phyloP scores from a whole-genome alignment of 768 basidiomycete genomes.

The Suillus brevipes region DNA sequence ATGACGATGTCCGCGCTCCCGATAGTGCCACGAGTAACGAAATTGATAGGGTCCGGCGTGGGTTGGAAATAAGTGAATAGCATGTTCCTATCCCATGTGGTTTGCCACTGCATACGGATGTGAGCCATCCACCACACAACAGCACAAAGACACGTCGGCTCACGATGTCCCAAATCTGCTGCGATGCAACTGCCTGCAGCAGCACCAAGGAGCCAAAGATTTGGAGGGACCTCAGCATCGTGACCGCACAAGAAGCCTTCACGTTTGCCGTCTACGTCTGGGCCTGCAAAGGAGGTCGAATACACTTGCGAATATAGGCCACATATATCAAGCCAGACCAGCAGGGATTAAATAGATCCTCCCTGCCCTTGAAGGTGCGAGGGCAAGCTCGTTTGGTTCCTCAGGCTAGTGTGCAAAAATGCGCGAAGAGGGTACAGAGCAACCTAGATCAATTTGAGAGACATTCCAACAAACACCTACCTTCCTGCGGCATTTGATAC shows the following conservation, averaged over 20 bases:
- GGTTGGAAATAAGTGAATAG: slow-evolving; percentile 34
- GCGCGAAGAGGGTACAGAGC: background rate
- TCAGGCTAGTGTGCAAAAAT: background rate
- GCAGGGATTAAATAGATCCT: background rate
- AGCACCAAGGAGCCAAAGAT: slow-evolving; percentile 19
- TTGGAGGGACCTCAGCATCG: background rate
- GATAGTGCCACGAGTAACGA: slow-evolving; percentile 47
- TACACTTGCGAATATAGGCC: background rate
- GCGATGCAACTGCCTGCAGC: slow-evolving; percentile 35
- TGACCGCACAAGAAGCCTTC: background rate
- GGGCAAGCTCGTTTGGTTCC: background rate
- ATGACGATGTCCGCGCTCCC: slow-evolving; percentile 65
- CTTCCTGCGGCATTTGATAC: background rate
- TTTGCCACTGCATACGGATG: slow-evolving; percentile 51
- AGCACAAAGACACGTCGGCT: slow-evolving; percentile 15
- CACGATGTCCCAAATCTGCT: slow-evolving; percentile 58
- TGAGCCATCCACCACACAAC: slow-evolving; percentile 5
- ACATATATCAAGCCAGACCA: background rate
- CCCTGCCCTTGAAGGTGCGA: background rate
- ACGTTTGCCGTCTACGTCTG: background rate
- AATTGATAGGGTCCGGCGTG: slow-evolving; percentile 32
- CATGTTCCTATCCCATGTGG: slow-evolving; percentile 35
- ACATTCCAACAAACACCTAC: background rate
- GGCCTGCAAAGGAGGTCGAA: background rate
- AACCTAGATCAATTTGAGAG: background rate